These are phyloP conservation scores for Komagataella mondaviorum DNA, from an alignment of 805 yeast species.

Conservation along the genomic window DNA sequence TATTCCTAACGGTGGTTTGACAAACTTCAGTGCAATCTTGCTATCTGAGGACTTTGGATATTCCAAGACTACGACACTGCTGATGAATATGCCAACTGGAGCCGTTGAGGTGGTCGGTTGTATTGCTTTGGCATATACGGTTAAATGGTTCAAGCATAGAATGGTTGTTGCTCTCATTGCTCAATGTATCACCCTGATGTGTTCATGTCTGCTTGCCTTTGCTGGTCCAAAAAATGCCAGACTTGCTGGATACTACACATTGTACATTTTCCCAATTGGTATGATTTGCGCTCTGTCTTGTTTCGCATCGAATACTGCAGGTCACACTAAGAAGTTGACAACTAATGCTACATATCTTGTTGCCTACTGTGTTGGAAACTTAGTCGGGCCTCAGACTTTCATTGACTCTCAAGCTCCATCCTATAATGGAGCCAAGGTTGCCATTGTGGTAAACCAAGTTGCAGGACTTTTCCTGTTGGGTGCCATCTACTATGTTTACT, in stretches of 20 bases:
- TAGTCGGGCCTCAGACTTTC: conserved; percentile 66
- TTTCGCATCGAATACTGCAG: conserved; percentile 34
- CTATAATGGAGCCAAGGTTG: conserved; percentile 38
- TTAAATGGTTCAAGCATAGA: conserved; percentile 15
- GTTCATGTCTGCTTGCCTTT: conserved; percentile 15
- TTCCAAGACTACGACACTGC: conserved; percentile 12
- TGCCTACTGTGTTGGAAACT: conserved; percentile 51
- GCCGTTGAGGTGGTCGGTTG: conserved; percentile 21
- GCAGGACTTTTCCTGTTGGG: conserved; percentile 13
- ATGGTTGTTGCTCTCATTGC: conserved; percentile 17
- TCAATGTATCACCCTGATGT: conserved; percentile 10
- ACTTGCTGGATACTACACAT: conserved; percentile 17
- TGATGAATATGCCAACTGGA: conserved; percentile 25
- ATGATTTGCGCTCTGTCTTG: conserved; percentile 13
- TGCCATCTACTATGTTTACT: conserved; percentile 11
- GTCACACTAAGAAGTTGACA: conserved; percentile 55
- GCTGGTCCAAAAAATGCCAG: conserved; percentile 11
- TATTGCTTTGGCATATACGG: conserved; percentile 13
- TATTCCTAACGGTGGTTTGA: conserved; percentile 44
- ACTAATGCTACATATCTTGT: conserved; percentile 41
- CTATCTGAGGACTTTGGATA: conserved; percentile 22
- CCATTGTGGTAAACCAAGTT: conserved; percentile 28
- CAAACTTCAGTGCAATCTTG: conserved; percentile 32
- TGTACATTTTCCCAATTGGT: conserved; percentile 14
- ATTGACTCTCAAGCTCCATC: conserved; percentile 38